Evolutionary conservation across 805 yeast genomes (phyloP).

Genomic region (Starmerella khaoyaiensis): DNA sequence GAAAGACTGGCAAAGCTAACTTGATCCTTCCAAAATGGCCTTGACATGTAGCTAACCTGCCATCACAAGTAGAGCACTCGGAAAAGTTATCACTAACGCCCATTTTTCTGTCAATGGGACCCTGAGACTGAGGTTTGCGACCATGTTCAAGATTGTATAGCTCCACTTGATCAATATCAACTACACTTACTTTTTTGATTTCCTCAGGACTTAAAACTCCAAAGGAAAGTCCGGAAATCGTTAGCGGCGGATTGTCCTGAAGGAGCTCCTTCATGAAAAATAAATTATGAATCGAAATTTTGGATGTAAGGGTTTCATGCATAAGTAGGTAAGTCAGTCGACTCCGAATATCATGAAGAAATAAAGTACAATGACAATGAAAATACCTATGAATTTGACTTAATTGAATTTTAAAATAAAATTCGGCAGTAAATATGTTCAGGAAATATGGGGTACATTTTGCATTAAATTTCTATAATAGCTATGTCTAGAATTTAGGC

Average conservation of each 20-base stretch:
- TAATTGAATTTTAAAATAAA: no score
- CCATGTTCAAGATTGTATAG: conserved; percentile 84
- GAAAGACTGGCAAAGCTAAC: conserved; percentile 90
- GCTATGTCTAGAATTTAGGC: no score
- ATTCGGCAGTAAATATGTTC: no score
- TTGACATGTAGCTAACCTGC: conserved; percentile 84
- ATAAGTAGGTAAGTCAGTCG: no score
- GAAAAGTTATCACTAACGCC: conserved; percentile 81
- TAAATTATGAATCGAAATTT: not conserved
- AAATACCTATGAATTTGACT: no score
- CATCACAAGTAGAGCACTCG: conserved; percentile 86
- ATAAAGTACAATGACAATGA: no score
- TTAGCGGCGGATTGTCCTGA: conserved; percentile 75
- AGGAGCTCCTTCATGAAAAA: conserved; percentile 31
- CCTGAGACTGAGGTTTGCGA: conserved; percentile 63
- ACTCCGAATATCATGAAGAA: no score
- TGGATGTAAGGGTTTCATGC: no score
- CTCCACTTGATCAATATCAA: conserved; percentile 83
- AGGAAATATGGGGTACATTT: no score
- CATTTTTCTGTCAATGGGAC: conserved; percentile 87
- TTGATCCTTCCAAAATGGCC: conserved; percentile 97
- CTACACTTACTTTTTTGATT: conserved; percentile 85
- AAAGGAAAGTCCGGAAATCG: conserved; percentile 80
- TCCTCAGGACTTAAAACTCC: conserved; percentile 88
- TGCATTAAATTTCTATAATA: no score